Percentiles rank a stretch among this genome's conserved stretches.
phyloP scores from a whole-genome alignment of 2,329 filamentous ascomycete genomes.

The Pseudogymnoascus sp. region DNA sequence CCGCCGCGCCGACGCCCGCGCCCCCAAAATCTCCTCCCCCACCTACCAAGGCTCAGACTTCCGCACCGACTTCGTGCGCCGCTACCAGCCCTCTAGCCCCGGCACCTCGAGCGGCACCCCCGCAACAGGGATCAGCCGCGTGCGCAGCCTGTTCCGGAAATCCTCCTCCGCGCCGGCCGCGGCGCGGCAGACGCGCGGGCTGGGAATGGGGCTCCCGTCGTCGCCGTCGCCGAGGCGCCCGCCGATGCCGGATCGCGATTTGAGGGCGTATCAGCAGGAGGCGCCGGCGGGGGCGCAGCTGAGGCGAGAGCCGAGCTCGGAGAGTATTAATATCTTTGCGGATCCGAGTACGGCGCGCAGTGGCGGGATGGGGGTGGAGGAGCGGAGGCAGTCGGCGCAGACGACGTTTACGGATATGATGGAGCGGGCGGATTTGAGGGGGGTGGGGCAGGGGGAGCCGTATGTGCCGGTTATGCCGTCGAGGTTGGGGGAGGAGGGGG shows the following conservation, averaged over 20 bases:
- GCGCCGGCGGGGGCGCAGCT: constrained; percentile 15
- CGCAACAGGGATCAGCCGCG: constrained; percentile 15
- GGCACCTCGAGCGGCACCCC: constrained; percentile 14
- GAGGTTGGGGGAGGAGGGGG: not conserved
- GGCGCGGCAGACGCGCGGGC: not conserved
- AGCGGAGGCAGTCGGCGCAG: constrained; percentile 17
- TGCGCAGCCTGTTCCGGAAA: constrained; percentile 23
- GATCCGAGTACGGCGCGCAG: constrained; percentile 36
- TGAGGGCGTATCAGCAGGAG: not conserved
- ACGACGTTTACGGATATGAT: constrained; percentile 48
- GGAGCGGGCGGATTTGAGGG: constrained; percentile 38
- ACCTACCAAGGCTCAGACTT: constrained; percentile 36
- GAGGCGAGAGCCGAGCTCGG: constrained; percentile 37
- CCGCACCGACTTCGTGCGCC: constrained; percentile 46
- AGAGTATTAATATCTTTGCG: constrained; percentile 46
- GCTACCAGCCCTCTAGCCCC: constrained; percentile 18
- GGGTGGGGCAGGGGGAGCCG: constrained; percentile 30
- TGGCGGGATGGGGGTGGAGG: constrained; percentile 14
- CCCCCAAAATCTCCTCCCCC: constrained; percentile 48
- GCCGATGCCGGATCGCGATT: not conserved
- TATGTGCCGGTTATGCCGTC: constrained; percentile 31
- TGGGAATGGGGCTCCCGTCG: not conserved
- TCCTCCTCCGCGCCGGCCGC: constrained; percentile 5
- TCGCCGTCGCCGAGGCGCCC: not conserved
- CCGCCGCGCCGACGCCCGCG: constrained; percentile 18